phyloP scores from a whole-genome alignment of 805 yeast species.

The Sungouiella thailandica region DNA sequence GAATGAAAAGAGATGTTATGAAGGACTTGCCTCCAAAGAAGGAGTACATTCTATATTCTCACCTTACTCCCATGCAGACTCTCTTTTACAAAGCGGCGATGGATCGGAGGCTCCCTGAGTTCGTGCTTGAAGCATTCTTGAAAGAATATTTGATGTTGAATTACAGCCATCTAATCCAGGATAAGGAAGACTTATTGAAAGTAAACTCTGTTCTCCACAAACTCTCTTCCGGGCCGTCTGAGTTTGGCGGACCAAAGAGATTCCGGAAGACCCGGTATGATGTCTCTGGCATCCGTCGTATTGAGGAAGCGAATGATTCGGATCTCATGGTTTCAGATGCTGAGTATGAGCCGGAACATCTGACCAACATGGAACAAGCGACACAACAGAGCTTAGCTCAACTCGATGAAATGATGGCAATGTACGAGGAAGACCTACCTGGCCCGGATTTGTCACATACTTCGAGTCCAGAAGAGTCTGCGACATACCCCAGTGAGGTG shows the following conservation, averaged over 20 bases:
- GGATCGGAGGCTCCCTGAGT: slow-evolving; percentile 36
- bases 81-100: slow-evolving; percentile 55
- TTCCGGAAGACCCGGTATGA: neutral
- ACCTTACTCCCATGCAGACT: slow-evolving; percentile 59
- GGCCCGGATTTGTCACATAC: neutral
- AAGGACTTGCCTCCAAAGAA: slow-evolving; percentile 78
- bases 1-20: slow-evolving; percentile 71
- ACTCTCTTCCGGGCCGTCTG: neutral
- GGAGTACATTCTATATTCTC: slow-evolving; percentile 77
- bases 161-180: slow-evolving; percentile 14
- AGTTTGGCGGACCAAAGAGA: neutral
- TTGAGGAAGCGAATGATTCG: neutral
- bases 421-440: neutral
- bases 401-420: neutral
- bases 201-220: slow-evolving; percentile 24
- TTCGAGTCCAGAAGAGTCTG: neutral
- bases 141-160: slow-evolving; percentile 48
- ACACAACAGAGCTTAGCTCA: neutral
- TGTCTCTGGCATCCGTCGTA: neutral
- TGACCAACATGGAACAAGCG: neutral
- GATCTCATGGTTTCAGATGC: neutral
- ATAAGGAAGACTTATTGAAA: slow-evolving; percentile 14
- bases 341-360: neutral
- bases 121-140: slow-evolving; percentile 43
- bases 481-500: no score